Evolutionary conservation across 2,329 filamentous ascomycete genomes (phyloP), one percentile per base, ranked within the genome.

Genomic region (Sordariomycetes sp.): DNA sequence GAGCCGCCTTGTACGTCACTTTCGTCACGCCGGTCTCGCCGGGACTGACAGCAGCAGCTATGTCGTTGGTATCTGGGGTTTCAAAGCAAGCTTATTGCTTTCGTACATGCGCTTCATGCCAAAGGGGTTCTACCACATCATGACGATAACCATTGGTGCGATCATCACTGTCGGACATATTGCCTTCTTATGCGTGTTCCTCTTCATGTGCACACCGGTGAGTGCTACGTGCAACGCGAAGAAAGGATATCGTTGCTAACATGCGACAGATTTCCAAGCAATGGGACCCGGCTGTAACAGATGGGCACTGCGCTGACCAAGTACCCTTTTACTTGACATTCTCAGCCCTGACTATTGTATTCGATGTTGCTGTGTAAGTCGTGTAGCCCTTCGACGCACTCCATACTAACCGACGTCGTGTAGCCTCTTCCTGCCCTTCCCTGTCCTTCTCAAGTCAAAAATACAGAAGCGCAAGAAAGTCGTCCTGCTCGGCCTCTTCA

Each of bases 71-170:
- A 63, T 69, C 17, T 51, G 66, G 4, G 59, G 57, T 2, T 70
- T 70, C 46, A 69, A 69, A 36, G 47, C 67, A 15, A 55, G 64
- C 21, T 46, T 69, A 3, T 45, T 70, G 4, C 49, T 64, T 3
- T 61, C 61, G 2, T 63, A 66, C 14, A 48, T 68, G 1, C 61
- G 66, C 2, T 64, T 70, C 11, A 57, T 66, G 4, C 55, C 63
- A 2, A 50, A 54, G 3, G 50, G 51, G 1, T 25, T 35, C 4
- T 63, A 63, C 28, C 52, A 55, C 18, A 43, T 46, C 6, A 34
- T 44, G 2, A 57, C 61, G 1, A 47, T 60, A 8, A 41, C 37
- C 7, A 48, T 62, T n/a, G 54, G 58, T 2, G 42, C 55, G 0
- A 42, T 54, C 2, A 56, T 55, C 16, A 50, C 52, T 0, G 27